Percentiles rank a stretch among this genome's conserved stretches.
Conservation (phyloP, 164 flowering plant genomes). For the Taxillus chinensis region DNA sequence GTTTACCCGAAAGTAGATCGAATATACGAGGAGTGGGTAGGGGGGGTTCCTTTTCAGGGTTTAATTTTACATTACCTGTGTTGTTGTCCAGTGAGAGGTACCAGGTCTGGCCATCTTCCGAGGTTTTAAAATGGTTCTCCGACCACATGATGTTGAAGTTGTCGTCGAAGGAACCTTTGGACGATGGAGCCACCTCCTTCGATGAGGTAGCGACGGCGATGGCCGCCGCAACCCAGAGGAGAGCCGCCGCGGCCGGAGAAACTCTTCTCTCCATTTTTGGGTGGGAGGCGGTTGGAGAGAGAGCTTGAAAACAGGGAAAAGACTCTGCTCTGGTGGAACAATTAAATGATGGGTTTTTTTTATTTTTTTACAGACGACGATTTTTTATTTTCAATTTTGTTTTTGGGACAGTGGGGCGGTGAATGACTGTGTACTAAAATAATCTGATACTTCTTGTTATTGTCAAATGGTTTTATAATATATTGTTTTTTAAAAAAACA, state of each 20-base stretch:
- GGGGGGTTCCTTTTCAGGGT: too few relatives aligned
- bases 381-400: too few relatives aligned
- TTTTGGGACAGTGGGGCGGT: too few relatives aligned
- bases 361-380: too few relatives aligned
- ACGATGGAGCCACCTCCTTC: constrained; percentile 23
- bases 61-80: constrained; percentile 37
- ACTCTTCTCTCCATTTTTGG: constrained; percentile 19
- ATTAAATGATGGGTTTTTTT: too few relatives aligned
- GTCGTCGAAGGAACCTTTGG: constrained; percentile 42
- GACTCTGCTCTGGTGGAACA: too few relatives aligned
- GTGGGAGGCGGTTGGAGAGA: background rate
- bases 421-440: too few relatives aligned
- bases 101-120: constrained; percentile 86
- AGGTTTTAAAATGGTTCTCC: constrained; percentile 68
- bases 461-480: too few relatives aligned
- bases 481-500: too few relatives aligned
- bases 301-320: background rate
- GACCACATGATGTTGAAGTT: constrained; percentile 77
- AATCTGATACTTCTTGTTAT: too few relatives aligned
- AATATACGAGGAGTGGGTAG: too few relatives aligned
- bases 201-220: constrained; percentile 18
- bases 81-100: constrained; percentile 64
- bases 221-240: constrained; percentile 23
- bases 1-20: background rate
- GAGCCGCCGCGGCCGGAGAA: constrained; percentile 11